Evolutionary conservation across 169 alveolate species (phyloP), one percentile per base, ranked within the genome.

Genomic region (Eimeria maxima): DNA sequence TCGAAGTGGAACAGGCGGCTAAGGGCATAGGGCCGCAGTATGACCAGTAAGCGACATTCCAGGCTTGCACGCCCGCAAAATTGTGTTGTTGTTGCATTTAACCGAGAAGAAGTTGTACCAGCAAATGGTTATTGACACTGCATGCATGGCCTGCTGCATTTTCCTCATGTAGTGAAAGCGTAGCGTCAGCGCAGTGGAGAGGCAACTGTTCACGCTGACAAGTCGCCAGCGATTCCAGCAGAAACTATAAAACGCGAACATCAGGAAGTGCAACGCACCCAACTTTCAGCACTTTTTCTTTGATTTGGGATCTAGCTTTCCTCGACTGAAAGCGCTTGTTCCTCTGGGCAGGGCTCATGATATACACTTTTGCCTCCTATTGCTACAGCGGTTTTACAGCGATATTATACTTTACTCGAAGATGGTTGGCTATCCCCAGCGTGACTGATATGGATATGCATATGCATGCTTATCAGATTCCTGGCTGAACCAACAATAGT

Each of bases 11-110:
- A 33, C 80, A 87, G 71, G 67, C 80, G 20, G 83, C 44, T 4
- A 87, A 65, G 81, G 94, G 94, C 45, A 42, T 87, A 44, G 94
- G 94, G 44, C 94, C 94, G 63, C 80, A 87, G 24, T 65, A 63
- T 60, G 65, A 87, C n/a, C 60, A 65, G 27, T 63, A 50, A 87
- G n/a, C 29, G 13, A 33, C 53, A 50, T 4, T 14, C 6, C 7
- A n/a, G 16, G 53, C 53, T 20, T 83, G 74, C 3, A 5, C 4
- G 20, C 53, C 38, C 8, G 18, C 45, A 27, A n/a, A 50, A 20
- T n/a, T n/a, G 55, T 29, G 55, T 27, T 29, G 5, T 22, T n/a
- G 24, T 29, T 16, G 29, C 91, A 33, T 83, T 83, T 65, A 47
- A 22, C 13, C n/a, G 88, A 18, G 29, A 10, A 6, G 1, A 13